Base-by-base conservation (phyloP, 371 early-diverging fungal genomes). In the Rhizomucor miehei region DNA sequence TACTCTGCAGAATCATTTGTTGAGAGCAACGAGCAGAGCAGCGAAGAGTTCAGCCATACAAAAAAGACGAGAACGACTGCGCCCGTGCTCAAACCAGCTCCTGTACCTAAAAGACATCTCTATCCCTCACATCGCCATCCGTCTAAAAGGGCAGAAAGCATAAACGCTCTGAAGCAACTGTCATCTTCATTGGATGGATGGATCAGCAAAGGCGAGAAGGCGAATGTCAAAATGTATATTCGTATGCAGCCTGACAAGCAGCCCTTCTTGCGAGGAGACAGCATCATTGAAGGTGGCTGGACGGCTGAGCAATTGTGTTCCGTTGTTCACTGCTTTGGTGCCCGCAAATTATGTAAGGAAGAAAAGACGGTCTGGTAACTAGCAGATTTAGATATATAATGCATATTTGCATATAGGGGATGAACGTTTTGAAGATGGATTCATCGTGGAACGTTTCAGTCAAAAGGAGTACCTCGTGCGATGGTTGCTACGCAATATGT, bases 391-490 rank as follows among this genome's bases (percentile, higher is more conserved):
- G n/a, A n/a, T n/a, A n/a, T n/a, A n/a, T n/a, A n/a, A n/a, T n/a
- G n/a, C n/a, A n/a, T n/a, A n/a, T n/a, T n/a, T n/a, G n/a, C n/a
- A n/a, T n/a, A n/a, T 36, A 66, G 75, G 85, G 85, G 85, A 85
- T 47, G 63, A 75, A 6, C 67, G 67, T 0, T 82, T 80, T 58
- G 77, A 79, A 48, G 67, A 70, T n/a, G 75, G 81, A 24, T 63
- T 65, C 1, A 61, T 73, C 0, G 54, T 79, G 0, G 81, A 85
- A 51, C 62, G 80, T 6, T 81, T 80, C 54, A 80, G 80, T 51
- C 69, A 77, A 56, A 80, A 79, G 44, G 81, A 85, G 14, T 77
- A 78, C 23, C 63, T 82, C 10, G 75, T 78, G 38, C 80, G 75
- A 25, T 57, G 73, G 77, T 29, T 48, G 12, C 24, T 67, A 45